Evolutionary conservation across 257 asterid species (phyloP).

Genomic region (Parsonsia alboflavescens): DNA sequence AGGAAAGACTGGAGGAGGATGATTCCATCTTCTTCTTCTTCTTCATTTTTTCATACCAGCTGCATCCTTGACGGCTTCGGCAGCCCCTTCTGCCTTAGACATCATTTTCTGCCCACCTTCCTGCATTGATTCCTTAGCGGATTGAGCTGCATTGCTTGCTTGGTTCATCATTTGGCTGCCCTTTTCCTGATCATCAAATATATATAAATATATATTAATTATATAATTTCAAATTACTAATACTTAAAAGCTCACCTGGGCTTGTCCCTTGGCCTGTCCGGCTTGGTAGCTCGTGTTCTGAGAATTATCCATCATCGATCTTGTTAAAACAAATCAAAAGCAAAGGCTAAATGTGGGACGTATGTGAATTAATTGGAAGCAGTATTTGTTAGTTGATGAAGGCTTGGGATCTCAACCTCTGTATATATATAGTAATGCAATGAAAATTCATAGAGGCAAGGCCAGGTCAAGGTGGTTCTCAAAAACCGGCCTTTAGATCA

Average conservation of each 20-base stretch:
- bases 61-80: conserved; percentile 32
- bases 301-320: conserved; percentile 17
- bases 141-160: conserved; percentile 31
- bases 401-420: not conserved
- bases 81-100: conserved; percentile 32
- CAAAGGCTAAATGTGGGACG: no score
- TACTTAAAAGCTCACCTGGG: conserved; percentile 16
- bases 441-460: not conserved
- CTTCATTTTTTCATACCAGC: conserved; percentile 25
- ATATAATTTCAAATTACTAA: no score
- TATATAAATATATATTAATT: no score
- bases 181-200: conserved; percentile 27
- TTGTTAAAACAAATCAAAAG: not conserved
- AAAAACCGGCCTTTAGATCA: not conserved
- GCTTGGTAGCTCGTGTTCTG: conserved; percentile 28
- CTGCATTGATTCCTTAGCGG: conserved; percentile 30
- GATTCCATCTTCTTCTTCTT: no score
- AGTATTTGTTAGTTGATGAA: not conserved
- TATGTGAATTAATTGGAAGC: not conserved
- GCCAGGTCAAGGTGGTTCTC: not conserved
- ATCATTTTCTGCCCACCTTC: conserved; percentile 29
- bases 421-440: not conserved
- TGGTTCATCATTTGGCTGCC: conserved; percentile 31
- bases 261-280: conserved; percentile 37
- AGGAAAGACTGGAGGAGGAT: no score